phyloP scores from a whole-genome alignment of 352 stramenopile species.

The Globisporangium nagaii region DNA sequence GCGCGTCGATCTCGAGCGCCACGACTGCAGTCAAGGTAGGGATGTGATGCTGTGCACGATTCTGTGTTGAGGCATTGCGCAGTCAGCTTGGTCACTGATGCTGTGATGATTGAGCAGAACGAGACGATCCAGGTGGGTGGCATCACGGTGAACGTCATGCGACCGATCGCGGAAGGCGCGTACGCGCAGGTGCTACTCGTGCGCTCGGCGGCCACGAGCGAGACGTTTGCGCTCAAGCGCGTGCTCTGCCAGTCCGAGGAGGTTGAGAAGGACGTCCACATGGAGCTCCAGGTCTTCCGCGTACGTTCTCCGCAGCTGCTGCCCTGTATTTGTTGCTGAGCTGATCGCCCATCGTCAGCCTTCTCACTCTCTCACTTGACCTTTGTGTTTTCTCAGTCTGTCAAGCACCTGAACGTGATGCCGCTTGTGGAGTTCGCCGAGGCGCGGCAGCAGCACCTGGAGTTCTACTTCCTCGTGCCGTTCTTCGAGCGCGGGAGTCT shows the following conservation, averaged over 20 bases:
- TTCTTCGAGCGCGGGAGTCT: conserved; percentile 82
- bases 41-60: background rate
- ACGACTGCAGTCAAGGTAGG: conserved; percentile 50
- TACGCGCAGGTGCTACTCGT: conserved; percentile 84
- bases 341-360: no score
- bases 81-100: no score
- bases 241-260: conserved; percentile 81
- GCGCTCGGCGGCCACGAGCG: conserved; percentile 49
- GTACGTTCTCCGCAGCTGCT: conserved; percentile 18
- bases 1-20: conserved; percentile 65
- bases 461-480: conserved; percentile 84
- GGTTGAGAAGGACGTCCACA: conserved; percentile 67
- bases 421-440: conserved; percentile 77
- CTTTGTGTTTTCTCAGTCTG: conserved; percentile 41
- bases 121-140: conserved; percentile 75
- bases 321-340: background rate
- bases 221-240: conserved; percentile 80
- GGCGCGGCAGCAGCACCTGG: conserved; percentile 51
- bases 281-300: conserved; percentile 69
- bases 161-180: conserved; percentile 62
- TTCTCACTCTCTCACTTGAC: background rate
- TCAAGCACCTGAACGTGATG: conserved; percentile 81
- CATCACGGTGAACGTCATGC: conserved; percentile 63
- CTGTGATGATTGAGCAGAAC: conserved; percentile 20
- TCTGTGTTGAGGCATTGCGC: background rate